Base-by-base conservation (phyloP, 2,329 filamentous ascomycete species). In the Tothia fuscella region DNA sequence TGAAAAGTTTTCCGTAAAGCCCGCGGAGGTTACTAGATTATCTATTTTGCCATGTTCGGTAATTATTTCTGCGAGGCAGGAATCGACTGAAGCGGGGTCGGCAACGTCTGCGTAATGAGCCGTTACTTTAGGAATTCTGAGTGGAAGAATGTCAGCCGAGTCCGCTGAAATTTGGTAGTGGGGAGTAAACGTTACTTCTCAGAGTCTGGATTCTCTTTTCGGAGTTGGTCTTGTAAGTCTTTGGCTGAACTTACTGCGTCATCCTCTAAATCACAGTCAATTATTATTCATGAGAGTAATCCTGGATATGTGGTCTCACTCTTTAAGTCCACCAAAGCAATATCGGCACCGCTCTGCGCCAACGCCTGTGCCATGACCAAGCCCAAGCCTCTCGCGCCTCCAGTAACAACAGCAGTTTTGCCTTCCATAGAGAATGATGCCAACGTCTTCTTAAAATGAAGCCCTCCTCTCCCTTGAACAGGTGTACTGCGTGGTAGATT, bases 1-100 rank as follows among this genome's bases (percentile, higher is more conserved):
- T 54, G 93, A 82, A 56, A 87, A 93, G 68, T 95, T 95, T 68
- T 95, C 89, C 12, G 85, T 91, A 66, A 96, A 94, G 34, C 89
- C 89, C 38, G 89, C 89, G n/a, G 86, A 93, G 20, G 89, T 95
- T 53, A 96, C 88, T 20, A 96, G 74, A 62, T 85, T 80, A 64
- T 94, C 87, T 52, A 95, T 86, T 61, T 82, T 81, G 62, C 80
- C 80, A 58, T 94, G 88, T 45, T 73, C 64, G 37, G 67, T 59
- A 38, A 89, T 58, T 50, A 89, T 73, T 46, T 86, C 80, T 28
- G 70, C 66, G 50, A 95, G 71, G 51, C 82, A 82, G 24, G 68
- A 62, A 44, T 82, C 78, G 47, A 95, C 88, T 5, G 84, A 89
- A 37, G 78, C 74, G 17, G 80, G 80, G 52, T 82, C 76, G 20